phyloP scores from a whole-genome alignment of 257 asterid species.

The Schizonepeta tenuifolia region DNA sequence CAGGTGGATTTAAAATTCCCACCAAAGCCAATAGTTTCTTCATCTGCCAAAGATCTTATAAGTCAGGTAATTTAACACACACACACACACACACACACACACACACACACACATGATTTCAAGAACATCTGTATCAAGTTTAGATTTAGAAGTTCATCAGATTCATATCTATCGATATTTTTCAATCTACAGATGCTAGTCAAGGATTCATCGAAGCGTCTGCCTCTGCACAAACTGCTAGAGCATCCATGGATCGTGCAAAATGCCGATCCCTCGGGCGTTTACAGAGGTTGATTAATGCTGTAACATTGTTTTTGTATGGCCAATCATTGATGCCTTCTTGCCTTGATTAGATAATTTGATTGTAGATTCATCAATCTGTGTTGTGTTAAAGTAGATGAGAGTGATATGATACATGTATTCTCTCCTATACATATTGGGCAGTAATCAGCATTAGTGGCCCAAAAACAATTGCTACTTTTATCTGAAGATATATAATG shows the following conservation, averaged over 20 bases:
- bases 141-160: not conserved
- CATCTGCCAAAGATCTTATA: conserved; percentile 90
- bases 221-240: conserved; percentile 81
- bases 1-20: conserved; percentile 97
- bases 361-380: conserved; percentile 17
- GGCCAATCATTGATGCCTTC: conserved; percentile 15
- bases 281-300: conserved; percentile 54
- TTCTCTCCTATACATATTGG: conserved; percentile 17
- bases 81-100: not conserved
- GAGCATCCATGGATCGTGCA: conserved; percentile 98
- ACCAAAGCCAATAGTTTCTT: conserved; percentile 76
- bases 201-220: conserved; percentile 77
- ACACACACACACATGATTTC: too few species aligned
- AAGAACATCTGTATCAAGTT: not conserved
- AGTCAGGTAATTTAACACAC: conserved; percentile 58
- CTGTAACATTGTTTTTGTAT: conserved; percentile 10
- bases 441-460: conserved; percentile 1
- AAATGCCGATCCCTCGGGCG: conserved; percentile 89
- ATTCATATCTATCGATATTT: not conserved
- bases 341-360: conserved; percentile 10
- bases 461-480: not conserved
- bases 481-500: not conserved
- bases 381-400: conserved; percentile 31
- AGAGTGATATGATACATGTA: conserved; percentile 5
- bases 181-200: conserved; percentile 72